phyloP scores from a whole-genome alignment of 1,139 yeast genomes.

The Diutina siamensis region DNA sequence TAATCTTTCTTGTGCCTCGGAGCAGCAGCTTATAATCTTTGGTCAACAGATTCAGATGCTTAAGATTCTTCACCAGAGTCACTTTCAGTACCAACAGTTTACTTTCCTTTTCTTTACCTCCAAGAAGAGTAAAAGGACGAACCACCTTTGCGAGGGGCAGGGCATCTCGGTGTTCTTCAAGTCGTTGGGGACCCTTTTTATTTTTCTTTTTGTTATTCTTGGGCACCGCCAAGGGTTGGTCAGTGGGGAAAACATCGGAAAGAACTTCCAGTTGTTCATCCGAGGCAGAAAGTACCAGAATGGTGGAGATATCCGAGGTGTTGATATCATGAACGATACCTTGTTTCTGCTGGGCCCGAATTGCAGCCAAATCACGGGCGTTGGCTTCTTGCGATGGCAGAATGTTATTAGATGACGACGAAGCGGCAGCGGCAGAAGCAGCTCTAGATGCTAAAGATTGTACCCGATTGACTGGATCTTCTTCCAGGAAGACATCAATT shows the following conservation, averaged over 20 bases:
- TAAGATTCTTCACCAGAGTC: not conserved
- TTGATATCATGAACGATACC: conserved; percentile 17
- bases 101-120: not conserved
- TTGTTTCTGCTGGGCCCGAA: conserved; percentile 2
- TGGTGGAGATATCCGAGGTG: conserved; percentile 11
- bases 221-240: conserved; percentile 30
- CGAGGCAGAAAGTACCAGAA: not conserved
- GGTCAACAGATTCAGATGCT: not conserved
- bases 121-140: not conserved
- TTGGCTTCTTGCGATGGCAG: not conserved
- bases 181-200: conserved; percentile 11
- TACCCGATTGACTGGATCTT: not conserved
- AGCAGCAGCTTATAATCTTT: conserved; percentile 5
- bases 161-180: not conserved
- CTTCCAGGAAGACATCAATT: conserved; percentile 1
- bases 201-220: conserved; percentile 10
- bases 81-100: not conserved
- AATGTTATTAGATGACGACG: no score
- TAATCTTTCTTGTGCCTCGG: conserved; percentile 2
- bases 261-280: conserved; percentile 21
- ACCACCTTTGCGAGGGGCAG: conserved; percentile 3
- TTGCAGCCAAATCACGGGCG: conserved; percentile 1
- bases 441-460: not conserved
- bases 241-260: conserved; percentile 31
- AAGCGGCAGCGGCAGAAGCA: not conserved